Evolutionary conservation across 306 rosid genomes (phyloP).

Genomic region (Inga leiocalycina): DNA sequence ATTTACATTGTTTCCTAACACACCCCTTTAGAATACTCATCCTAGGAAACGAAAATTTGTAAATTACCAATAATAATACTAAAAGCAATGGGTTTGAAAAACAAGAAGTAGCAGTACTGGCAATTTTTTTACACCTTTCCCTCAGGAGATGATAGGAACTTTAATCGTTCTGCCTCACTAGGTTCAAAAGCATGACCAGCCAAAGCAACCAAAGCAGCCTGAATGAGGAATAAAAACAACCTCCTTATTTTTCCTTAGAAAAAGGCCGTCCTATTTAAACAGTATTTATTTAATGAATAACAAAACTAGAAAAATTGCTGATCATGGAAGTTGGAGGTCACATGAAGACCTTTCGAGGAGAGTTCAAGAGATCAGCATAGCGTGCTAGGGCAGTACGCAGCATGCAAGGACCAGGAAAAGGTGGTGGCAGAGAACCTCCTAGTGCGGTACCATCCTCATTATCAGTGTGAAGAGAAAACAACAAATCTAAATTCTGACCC

Average conservation of each 20-base stretch:
- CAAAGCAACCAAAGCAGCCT: constrained; percentile 85
- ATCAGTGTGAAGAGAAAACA: constrained; percentile 79
- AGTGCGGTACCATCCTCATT: constrained; percentile 81
- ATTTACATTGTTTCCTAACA: too few relatives aligned
- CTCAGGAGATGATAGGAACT: constrained; percentile 78
- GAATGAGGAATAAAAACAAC: constrained; percentile 27
- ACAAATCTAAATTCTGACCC: constrained; percentile 70
- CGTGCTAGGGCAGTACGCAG: constrained; percentile 70
- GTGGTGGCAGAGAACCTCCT: constrained; percentile 82
- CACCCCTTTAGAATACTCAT: constrained; percentile 94
- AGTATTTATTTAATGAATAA: constrained; percentile 4
- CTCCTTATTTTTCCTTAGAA: not conserved
- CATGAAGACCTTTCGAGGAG: constrained; percentile 81
- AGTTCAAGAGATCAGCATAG: constrained; percentile 84
- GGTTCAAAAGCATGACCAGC: constrained; percentile 89
- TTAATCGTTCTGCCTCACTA: constrained; percentile 76
- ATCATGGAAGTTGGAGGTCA: constrained; percentile 20
- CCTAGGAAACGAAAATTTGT: constrained; percentile 50
- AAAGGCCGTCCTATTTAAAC: constrained; percentile 8
- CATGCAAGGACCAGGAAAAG: constrained; percentile 90
- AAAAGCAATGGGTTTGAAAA: constrained; percentile 1
- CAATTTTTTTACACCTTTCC: constrained; percentile 69
- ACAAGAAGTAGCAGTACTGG: constrained; percentile 7
- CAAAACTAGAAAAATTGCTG: not conserved
- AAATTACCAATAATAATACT: not conserved